Evolutionary conservation across 164 flowering plant species (phyloP).

Genomic region (Protea cynaroides): DNA sequence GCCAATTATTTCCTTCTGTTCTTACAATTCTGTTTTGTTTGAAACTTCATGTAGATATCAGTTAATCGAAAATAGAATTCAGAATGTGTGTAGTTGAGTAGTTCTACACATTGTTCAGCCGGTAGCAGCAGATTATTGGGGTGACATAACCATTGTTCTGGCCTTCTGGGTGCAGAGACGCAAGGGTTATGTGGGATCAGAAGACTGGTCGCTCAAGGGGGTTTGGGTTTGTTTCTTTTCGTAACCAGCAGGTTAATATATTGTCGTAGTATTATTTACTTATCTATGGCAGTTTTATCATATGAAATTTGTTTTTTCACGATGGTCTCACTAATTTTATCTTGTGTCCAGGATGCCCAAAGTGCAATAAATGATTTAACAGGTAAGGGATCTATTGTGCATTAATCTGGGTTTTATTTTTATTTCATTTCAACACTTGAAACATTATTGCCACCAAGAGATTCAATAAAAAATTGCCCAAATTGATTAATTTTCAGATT

Average conservation of each 20-base stretch:
- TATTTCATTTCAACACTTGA: no score
- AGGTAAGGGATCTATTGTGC: slow-evolving; percentile 39
- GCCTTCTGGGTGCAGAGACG: not conserved
- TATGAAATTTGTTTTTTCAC: not conserved
- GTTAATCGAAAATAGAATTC: no score
- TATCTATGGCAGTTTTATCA: not conserved
- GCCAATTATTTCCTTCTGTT: no score
- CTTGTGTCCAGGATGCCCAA: slow-evolving; percentile 80
- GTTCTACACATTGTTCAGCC: not conserved
- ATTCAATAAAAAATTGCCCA: no score
- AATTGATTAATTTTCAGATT: no score
- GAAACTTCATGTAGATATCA: no score
- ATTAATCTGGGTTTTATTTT: no score
- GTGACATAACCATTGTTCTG: not conserved
- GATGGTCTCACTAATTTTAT: not conserved
- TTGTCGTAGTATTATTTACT: not conserved
- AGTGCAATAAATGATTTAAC: slow-evolving; percentile 87
- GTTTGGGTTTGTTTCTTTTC: slow-evolving; percentile 7
- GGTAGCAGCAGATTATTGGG: not conserved
- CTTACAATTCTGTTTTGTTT: no score
- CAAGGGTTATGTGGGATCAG: slow-evolving; percentile 6
- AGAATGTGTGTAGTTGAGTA: no score
- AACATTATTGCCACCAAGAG: no score
- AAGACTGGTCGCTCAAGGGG: slow-evolving; percentile 6
- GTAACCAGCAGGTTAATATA: not conserved